Evolutionary conservation across 2,329 filamentous ascomycete genomes (phyloP).

Genomic region (Phaeosphaeria sp.): DNA sequence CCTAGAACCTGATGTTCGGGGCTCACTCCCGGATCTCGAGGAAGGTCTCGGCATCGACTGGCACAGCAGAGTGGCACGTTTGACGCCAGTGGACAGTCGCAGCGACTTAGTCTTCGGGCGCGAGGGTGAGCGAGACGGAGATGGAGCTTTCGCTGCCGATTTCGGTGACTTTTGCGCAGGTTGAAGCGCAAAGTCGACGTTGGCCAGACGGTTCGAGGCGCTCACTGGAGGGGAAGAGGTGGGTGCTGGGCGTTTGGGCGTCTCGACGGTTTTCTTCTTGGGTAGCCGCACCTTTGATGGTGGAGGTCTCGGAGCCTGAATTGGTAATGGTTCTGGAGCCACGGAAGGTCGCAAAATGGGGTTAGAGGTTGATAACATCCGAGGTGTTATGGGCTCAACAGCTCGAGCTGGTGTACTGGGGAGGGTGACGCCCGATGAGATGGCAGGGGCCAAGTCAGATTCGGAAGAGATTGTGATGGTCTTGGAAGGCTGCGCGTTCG

Average conservation of each 20-base stretch:
- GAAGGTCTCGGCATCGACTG: slow-evolving; percentile 41
- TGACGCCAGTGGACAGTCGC: slow-evolving; percentile 47
- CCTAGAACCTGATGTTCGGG: slow-evolving; percentile 1
- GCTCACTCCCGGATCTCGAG: slow-evolving; percentile 7
- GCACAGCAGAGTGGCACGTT: slow-evolving; percentile 53
- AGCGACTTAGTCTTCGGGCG: slow-evolving; percentile 44
- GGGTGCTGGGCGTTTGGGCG: slow-evolving; percentile 31
- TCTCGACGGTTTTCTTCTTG: slow-evolving; percentile 26
- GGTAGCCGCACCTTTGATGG: slow-evolving; percentile 35
- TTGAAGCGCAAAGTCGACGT: slow-evolving; percentile 39
- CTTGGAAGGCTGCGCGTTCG: slow-evolving; percentile 32
- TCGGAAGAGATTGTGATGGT: slow-evolving; percentile 49
- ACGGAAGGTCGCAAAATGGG: slow-evolving; percentile 6
- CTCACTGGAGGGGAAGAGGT: slow-evolving; percentile 48
- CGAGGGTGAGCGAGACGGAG: slow-evolving; percentile 23
- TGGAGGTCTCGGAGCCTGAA: slow-evolving; percentile 30
- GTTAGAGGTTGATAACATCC: slow-evolving; percentile 3
- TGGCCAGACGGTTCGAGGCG: slow-evolving; percentile 45
- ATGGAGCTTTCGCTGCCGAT: slow-evolving; percentile 7
- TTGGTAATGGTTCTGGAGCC: slow-evolving; percentile 3
- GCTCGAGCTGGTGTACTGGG: slow-evolving; percentile 27
- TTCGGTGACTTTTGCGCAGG: slow-evolving; percentile 8
- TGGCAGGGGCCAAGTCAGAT: slow-evolving; percentile 20
- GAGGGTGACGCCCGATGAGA: slow-evolving; percentile 32
- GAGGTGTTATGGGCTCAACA: slow-evolving; percentile 1